phyloP scores from a whole-genome alignment of 208 protist genomes.

The Strigomonas galati region DNA sequence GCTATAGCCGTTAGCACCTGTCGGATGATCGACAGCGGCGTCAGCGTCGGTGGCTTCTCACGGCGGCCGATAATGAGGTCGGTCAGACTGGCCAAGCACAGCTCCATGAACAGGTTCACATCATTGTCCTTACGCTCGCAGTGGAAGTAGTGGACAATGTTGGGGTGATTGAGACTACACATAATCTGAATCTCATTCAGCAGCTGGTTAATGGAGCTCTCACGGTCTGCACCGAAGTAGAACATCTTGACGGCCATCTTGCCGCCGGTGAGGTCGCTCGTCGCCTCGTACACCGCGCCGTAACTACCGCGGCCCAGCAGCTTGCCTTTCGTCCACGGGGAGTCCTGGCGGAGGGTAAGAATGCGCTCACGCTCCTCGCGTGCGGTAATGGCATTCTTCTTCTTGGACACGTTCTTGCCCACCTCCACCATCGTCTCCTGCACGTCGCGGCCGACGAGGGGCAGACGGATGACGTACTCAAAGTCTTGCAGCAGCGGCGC shows the following conservation, averaged over 20 bases:
- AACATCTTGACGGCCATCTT: constrained; percentile 94
- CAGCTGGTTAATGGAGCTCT: constrained; percentile 75
- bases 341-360: constrained; percentile 84
- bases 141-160: constrained; percentile 93
- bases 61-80: constrained; percentile 67
- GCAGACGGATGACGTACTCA: constrained; percentile 67
- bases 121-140: constrained; percentile 85
- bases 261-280: constrained; percentile 88
- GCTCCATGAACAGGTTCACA: constrained; percentile 91
- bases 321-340: constrained; percentile 87
- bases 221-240: constrained; percentile 69
- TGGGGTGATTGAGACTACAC: constrained; percentile 89
- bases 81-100: constrained; percentile 81
- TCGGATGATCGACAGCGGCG: constrained; percentile 82
- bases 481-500: constrained; percentile 44
- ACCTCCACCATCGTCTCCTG: constrained; percentile 77
- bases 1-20: constrained; percentile 95
- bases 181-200: constrained; percentile 91
- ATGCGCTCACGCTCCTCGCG: constrained; percentile 82
- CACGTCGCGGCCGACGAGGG: constrained; percentile 66
- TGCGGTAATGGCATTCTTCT: constrained; percentile 83
- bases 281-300: constrained; percentile 88
- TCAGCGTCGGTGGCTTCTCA: constrained; percentile 52
- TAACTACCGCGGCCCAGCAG: constrained; percentile 85
- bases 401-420: constrained; percentile 69